phyloP scores from a whole-genome alignment of 139 green algal genomes.

The Limnomonas spitsbergensis region DNA sequence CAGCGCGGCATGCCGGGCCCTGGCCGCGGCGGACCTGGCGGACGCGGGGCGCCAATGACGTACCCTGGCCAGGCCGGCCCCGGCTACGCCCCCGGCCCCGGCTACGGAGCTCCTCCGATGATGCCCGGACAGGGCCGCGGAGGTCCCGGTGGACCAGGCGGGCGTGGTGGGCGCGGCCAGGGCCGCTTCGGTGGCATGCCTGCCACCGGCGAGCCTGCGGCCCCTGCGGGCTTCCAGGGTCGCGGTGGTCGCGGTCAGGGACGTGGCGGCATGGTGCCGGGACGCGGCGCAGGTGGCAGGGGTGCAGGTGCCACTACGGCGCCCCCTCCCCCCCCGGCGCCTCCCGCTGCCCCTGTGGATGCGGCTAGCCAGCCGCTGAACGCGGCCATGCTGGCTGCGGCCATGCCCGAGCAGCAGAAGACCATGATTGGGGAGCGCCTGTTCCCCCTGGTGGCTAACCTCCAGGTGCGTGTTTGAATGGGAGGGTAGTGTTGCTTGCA shows the following conservation, averaged over 20 bases:
- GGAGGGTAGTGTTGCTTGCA: too few relatives aligned
- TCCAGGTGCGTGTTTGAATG: too few relatives aligned
- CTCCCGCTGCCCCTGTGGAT: conserved; percentile 19
- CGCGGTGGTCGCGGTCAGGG: conserved; percentile 21
- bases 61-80: not conserved
- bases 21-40: conserved; percentile 6
- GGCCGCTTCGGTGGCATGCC: conserved; percentile 12
- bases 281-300: not conserved
- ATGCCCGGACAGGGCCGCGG: conserved; percentile 20
- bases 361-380: conserved; percentile 33
- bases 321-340: conserved; percentile 29
- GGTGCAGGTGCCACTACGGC: not conserved
- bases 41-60: not conserved
- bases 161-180: conserved; percentile 26
- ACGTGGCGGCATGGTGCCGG: conserved; percentile 12
- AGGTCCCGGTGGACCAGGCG: conserved; percentile 36
- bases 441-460: conserved; percentile 72
- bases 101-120: conserved; percentile 26
- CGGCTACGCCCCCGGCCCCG: conserved; percentile 3
- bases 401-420: conserved; percentile 81
- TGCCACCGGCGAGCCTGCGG: not conserved
- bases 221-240: conserved; percentile 34
- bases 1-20: conserved; percentile 18
- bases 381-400: conserved; percentile 73
- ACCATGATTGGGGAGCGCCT: conserved; percentile 87